phyloP scores from a whole-genome alignment of 768 basidiomycete genomes.

The Trametes cubensis region DNA sequence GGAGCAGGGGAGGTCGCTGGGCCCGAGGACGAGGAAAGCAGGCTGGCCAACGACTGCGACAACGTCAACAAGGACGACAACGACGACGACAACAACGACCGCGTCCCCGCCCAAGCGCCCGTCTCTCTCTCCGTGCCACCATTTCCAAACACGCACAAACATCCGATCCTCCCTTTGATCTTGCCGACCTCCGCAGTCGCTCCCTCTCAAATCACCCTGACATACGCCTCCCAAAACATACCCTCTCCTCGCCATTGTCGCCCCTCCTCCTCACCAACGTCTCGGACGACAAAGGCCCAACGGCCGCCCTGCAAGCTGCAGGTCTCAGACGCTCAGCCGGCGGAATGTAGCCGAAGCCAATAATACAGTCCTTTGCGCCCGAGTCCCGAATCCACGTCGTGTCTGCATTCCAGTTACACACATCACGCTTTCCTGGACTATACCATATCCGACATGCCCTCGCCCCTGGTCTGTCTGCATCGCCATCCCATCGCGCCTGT shows the following conservation, averaged over 20 bases:
- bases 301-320: too few relatives aligned
- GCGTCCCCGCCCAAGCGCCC: conserved; percentile 4
- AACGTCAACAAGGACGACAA: conserved; percentile 26
- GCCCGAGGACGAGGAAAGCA: conserved; percentile 22
- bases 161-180: conserved; percentile 9
- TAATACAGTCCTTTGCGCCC: background rate
- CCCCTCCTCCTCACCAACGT: too few relatives aligned
- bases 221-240: too few relatives aligned
- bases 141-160: conserved; percentile 25
- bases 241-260: background rate
- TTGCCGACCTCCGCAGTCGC: conserved; percentile 10
- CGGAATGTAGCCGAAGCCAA: conserved; percentile 9
- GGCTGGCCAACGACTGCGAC: conserved; percentile 28
- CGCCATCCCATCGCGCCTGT: too few relatives aligned
- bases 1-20: conserved; percentile 14
- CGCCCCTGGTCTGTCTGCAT: background rate
- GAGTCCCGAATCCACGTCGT: background rate
- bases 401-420: conserved; percentile 2
- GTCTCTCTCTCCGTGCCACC: conserved; percentile 16
- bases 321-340: background rate
- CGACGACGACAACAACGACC: conserved; percentile 20
- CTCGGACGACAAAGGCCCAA: too few relatives aligned
- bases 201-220: too few relatives aligned
- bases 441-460: conserved; percentile 9
- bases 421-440: conserved; percentile 11